Base-by-base conservation (phyloP, 2,329 filamentous ascomycete genomes). In the Venturia asperata region DNA sequence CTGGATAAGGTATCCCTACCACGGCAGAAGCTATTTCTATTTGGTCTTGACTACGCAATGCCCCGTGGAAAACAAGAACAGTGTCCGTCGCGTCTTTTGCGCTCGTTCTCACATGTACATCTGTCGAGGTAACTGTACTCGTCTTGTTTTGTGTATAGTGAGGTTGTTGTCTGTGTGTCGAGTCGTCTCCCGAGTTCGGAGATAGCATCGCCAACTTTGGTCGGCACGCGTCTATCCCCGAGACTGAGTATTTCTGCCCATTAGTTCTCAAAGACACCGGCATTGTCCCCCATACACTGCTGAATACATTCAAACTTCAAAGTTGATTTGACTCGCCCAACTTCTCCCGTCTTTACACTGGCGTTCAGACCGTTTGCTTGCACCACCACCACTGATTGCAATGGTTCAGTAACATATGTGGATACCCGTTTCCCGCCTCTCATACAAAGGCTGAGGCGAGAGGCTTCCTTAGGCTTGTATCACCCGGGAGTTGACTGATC, bases 351-450 rank as follows among this genome's bases (percentile, higher is more conserved):
- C 39, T 62, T 39, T 42, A 62, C 30, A 47, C 43, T 47, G 43
- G 60, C 60, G 39, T 47, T 24, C 60, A 24, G 5, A 17, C 13
- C 43, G 13, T 47, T 62, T 47, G 60, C 60, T 34, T 11, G 21
- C 34, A 45, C 15, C 13, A 43, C n/a, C 60, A 17, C 34, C 27
- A 47, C 52, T 37, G 30, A n/a, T 58, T 37, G 65, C 67, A 68
- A 73, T 72, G 71, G 70, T 72, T 70, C 72, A 73, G 72, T 73
- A 73, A 73, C 72, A 72, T 62, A 41, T 27, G 49, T 66, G 41
- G 66, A 65, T 62, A 42, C 39, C 27, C 60, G 13, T 43, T 42
- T 41, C 34, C 49, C 49, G 11, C 49, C 27, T 34, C 24, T 6
- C 4, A 15, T 9, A 24, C 47, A 21, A 52, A 21, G 47, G 37